Evolutionary conservation across 192 early-diverging fungal genomes (phyloP), one percentile per base, ranked within the genome.

Genomic region (Rhizoclosmatium sp.): DNA sequence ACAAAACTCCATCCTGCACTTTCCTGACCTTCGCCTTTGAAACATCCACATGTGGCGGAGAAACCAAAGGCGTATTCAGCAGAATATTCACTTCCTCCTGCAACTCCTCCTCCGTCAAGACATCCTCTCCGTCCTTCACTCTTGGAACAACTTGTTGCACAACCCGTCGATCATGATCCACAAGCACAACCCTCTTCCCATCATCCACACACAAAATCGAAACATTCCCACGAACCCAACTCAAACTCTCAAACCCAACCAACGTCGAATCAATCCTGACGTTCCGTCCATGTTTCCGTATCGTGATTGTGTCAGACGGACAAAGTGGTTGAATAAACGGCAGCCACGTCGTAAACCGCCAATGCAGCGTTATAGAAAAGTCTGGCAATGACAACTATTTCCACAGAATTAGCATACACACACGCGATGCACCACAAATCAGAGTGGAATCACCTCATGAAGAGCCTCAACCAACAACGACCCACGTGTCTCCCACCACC

Each of bases 191-290:
- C 45, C 68, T 75, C 4, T 74, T 65, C 16, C 80, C 84, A 48
- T 73, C 21, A 9, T 69, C 71, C 12, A 39, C 48, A 69, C 12
- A 62, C 31, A 41, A 4, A n/a, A 80, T 54, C 0, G 41, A 23
- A 23, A 16, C 48, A 59, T 90, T 81, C 39, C 87, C 87, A 3
- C 87, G 72, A 56, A 90, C 65, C 87, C 87, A 90, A 2, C 72
- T 69, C 49, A 90, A 62, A 41, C 79, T 73, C 59, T 89, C 89
- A 71, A 86, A 89, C 3, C 89, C 89, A 69, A 90, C 86, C 19
- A 90, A 79, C 2, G 89, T 86, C 39, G 86, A 84, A 64, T 90
- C 89, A 10, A 90, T 84, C 21, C 89, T 73, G 9, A 89, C 68
- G 5, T 78, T 78, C 0, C 71, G 72, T 2, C 82, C 88, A 71